These are phyloP conservation scores for Monosporascus sp. DNA, from an alignment of 2,329 filamentous ascomycete species.

Conservation along the genomic window DNA sequence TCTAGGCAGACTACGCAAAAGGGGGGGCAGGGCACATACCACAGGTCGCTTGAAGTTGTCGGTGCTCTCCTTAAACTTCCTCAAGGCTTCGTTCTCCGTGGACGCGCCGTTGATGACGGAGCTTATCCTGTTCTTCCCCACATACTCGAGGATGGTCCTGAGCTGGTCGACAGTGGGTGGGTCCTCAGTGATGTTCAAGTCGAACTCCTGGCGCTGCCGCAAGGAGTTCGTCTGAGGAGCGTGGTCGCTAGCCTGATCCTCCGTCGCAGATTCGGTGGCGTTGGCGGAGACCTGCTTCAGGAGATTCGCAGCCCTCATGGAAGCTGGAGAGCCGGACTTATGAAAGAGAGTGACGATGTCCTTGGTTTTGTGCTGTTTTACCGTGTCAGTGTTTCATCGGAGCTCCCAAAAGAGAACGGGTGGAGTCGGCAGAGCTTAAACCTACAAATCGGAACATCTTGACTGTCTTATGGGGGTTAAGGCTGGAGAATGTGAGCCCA, in stretches of 20 bases:
- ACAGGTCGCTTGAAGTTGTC: constrained; percentile 70
- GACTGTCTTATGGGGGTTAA: constrained; percentile 4
- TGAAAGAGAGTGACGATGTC: constrained; percentile 97
- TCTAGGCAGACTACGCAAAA: background rate
- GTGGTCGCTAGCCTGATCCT: constrained; percentile 69
- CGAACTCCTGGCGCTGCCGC: constrained; percentile 62
- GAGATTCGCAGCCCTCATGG: constrained; percentile 65
- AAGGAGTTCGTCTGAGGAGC: constrained; percentile 48
- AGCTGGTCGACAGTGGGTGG: constrained; percentile 79
- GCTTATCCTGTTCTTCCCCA: constrained; percentile 57
- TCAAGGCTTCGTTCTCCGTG: constrained; percentile 71
- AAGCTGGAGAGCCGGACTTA: constrained; percentile 68
- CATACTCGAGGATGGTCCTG: constrained; percentile 76
- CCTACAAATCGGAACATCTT: constrained; percentile 46
- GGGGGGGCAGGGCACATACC: constrained; percentile 45
- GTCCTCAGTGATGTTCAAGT: constrained; percentile 77
- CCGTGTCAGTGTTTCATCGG: background rate
- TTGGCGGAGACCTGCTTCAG: constrained; percentile 76
- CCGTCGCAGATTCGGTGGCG: constrained; percentile 60
- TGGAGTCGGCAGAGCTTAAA: constrained; percentile 2
- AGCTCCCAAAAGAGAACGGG: background rate
- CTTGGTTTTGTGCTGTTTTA: constrained; percentile 63
- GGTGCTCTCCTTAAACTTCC: constrained; percentile 65
- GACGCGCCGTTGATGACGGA: constrained; percentile 68
- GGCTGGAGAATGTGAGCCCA: background rate